Evolutionary conservation across 495 filamentous ascomycete genomes (phyloP), one percentile per base, ranked within the genome.

Genomic region (Podospora didyma): DNA sequence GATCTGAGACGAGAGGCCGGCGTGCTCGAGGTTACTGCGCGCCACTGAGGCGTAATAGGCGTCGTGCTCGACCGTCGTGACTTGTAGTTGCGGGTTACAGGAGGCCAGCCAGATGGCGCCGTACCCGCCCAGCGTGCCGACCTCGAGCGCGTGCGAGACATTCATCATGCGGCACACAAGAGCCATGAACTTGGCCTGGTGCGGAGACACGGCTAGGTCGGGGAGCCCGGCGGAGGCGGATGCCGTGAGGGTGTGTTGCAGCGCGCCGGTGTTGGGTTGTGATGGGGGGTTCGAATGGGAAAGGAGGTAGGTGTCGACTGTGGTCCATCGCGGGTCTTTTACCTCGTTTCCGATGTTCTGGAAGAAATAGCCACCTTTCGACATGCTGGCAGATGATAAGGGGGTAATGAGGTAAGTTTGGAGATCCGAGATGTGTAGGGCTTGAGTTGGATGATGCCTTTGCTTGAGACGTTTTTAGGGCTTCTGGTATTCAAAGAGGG

Each of bases 101-200:
- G 59, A 52, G 3, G 78, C 76, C 39, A 82, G 70, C 70, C 77
- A 81, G 63, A 83, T 82, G 34, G 71, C 67, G 4, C 72, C 75
- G 66, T 79, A 80, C 24, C 74, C 79, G 35, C 79, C 79, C 24
- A 83, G 62, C 0, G 79, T 80, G 24, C 79, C 80, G 42, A 83
- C 61, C 50, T 83, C 80, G 44, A 83, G 76, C 7, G 75, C 71
- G 28, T 68, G 63, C 22, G 71, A 70, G 45, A 73, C 75, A 35
- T 58, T 52, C 4, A 67, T 46, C 19, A 75, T 41, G 69, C 65
- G 64, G 53, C 69, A 70, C 11, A 69, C 62, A 17, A 80, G 57
- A 19, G 77, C 67, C 37, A 77, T 63, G 65, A 75, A 75, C 62
- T 73, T 74, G 37, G 73, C 78, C 35, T 73, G 67, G 1, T 52